phyloP scores from a whole-genome alignment of 2,329 filamentous ascomycete genomes.

The Paraphoma sp. region DNA sequence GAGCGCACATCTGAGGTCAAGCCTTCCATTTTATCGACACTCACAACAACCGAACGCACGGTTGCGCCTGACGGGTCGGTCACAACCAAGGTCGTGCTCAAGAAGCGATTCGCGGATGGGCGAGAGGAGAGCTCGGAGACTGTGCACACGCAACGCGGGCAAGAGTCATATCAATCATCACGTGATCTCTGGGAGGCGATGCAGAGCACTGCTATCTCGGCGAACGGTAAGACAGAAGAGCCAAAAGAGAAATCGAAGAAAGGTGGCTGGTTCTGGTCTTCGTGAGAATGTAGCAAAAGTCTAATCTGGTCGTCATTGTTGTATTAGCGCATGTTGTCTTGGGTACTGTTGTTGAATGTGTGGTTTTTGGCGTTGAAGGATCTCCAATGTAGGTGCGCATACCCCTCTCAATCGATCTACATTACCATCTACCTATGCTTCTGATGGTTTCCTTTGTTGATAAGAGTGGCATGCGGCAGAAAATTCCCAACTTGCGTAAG shows the following conservation, averaged over 20 bases:
- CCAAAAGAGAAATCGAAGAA: conserved; percentile 15
- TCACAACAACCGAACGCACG: conserved; percentile 63
- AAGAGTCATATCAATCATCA: conserved; percentile 14
- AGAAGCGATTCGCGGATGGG: conserved; percentile 66
- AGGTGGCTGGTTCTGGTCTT: conserved; percentile 44
- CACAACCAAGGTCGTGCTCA: conserved; percentile 63
- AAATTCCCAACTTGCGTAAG: too few relatives aligned
- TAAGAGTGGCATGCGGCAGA: too few relatives aligned
- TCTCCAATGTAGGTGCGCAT: too few relatives aligned
- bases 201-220: conserved; percentile 11
- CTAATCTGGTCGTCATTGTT: too few relatives aligned
- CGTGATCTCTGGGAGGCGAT: conserved; percentile 19
- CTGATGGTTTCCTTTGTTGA: too few relatives aligned
- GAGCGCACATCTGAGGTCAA: conserved; percentile 17
- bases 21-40: conserved; percentile 58
- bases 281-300: not conserved
- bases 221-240: conserved; percentile 4
- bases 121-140: conserved; percentile 65
- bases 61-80: conserved; percentile 64
- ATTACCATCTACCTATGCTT: too few relatives aligned
- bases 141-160: conserved; percentile 52
- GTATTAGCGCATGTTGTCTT: too few relatives aligned
- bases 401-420: too few relatives aligned
- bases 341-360: too few relatives aligned
- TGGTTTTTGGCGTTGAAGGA: too few relatives aligned